phyloP scores from a whole-genome alignment of 2,329 filamentous ascomycete genomes.

The Beauveria caledonica region DNA sequence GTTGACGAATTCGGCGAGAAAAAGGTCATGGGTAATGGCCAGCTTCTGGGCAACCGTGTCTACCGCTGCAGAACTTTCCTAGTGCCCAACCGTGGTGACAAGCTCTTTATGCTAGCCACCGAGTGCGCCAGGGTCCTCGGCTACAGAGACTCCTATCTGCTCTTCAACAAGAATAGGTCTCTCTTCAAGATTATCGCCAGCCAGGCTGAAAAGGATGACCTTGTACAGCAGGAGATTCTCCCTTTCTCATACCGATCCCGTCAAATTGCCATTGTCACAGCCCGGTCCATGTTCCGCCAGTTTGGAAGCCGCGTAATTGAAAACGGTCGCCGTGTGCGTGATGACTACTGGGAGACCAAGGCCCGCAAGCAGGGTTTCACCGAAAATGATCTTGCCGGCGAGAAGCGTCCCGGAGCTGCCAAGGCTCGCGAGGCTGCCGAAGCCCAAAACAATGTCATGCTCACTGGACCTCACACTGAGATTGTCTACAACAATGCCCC shows the following conservation, averaged over 20 bases:
- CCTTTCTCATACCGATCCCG: constrained; percentile 97
- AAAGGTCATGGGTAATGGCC: constrained; percentile 80
- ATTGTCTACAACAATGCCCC: constrained; percentile 79
- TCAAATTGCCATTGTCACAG: constrained; percentile 96
- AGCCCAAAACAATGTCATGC: constrained; percentile 53
- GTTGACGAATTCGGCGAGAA: constrained; percentile 89
- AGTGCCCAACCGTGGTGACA: constrained; percentile 82
- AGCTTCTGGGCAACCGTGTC: constrained; percentile 71
- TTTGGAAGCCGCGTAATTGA: constrained; percentile 92
- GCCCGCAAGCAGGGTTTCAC: constrained; percentile 97
- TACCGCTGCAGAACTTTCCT: constrained; percentile 92
- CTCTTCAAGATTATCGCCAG: constrained; percentile 96
- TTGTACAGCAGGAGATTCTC: constrained; percentile 89
- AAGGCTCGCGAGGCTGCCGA: constrained; percentile 79
- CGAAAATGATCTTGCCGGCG: constrained; percentile 88
- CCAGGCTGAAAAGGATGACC: constrained; percentile 90
- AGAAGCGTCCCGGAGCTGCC: constrained; percentile 87
- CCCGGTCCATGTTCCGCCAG: constrained; percentile 96
- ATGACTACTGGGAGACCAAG: constrained; percentile 99
- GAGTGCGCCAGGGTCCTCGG: constrained; percentile 91
- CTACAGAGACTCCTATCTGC: constrained; percentile 92
- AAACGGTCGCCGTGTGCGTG: constrained; percentile 81
- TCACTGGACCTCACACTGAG: constrained; percentile 67
- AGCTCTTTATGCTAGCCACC: constrained; percentile 97
- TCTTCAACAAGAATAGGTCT: constrained; percentile 98